Base-by-base conservation (phyloP, 1,139 yeast species). In the Geotrichum macrosporum region DNA sequence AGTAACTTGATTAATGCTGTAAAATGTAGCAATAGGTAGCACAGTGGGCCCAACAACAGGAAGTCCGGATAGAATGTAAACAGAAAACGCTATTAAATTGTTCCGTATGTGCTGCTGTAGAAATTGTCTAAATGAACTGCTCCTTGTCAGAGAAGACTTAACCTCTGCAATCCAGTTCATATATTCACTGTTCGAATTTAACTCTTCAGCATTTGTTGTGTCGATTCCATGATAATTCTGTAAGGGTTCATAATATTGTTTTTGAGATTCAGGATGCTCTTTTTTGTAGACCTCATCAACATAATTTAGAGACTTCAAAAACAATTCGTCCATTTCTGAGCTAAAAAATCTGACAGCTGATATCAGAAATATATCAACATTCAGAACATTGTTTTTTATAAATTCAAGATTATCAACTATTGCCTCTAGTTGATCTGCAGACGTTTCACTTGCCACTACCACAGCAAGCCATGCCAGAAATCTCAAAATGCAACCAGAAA, bases 1-100 rank as follows among this genome's bases (percentile, higher is more conserved):
- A 12, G 76, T 66, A 27, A 70, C 71, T 32, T 64, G 67, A 55
- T 73, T 65, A 52, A 77, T 68, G 8, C 69, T 67, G 49, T 67
- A 69, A 54, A 76, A 75, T 1, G 79, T 66, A 5, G 69, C 61
- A 0, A 68, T 53, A 1, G 78, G 74, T 18, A 75, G 57, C 1
- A 73, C 64, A 6, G 73, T 47, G 2, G 66, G 56, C 3, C 81
- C 79, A 19, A 73, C 48, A 33, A 61, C 58, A 4, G 74, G 80
- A 43, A 61, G 56, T 32, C 57, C 61, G 5, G 71, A 63, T 6
- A 63, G 47, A 8, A 57, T 53, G 52, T 59, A 66, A 10, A 65
- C 46, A 8, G 52, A 55, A 20, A 67, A 48, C 6, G 66, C 56
- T 2, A 56, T 16, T 1, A 51, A 53, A 5, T 65, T 52, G 18